Conservation (phyloP, 1,284 basidiomycete species). For the Apiotrichum veenhuisii region DNA sequence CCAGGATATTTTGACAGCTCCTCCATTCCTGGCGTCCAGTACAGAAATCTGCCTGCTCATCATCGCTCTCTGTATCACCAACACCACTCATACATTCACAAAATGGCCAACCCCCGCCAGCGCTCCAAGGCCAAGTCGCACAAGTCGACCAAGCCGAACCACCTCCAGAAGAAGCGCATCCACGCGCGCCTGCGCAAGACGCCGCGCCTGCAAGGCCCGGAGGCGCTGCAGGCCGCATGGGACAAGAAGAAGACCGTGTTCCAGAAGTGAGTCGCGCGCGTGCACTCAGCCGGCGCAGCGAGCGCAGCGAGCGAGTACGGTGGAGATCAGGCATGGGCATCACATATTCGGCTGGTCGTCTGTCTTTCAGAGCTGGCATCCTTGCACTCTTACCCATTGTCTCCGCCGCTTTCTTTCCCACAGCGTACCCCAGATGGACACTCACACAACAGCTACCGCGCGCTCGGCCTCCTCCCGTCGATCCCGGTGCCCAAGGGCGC, state of each 20-base stretch:
- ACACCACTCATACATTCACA: background rate
- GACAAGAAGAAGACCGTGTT: slow-evolving; percentile 81
- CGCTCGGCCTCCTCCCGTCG: slow-evolving; percentile 46
- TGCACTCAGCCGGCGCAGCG: too few relatives aligned
- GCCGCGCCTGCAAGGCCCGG: slow-evolving; percentile 77
- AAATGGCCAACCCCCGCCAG: slow-evolving; percentile 91
- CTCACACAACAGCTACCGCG: slow-evolving; percentile 43
- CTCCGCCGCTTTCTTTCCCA: background rate
- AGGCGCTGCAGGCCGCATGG: slow-evolving; percentile 79
- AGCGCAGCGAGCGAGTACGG: too few relatives aligned
- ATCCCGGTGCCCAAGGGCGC: slow-evolving; percentile 36
- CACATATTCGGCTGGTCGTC: too few relatives aligned
- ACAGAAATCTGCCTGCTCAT: background rate
- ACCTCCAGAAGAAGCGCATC: slow-evolving; percentile 34
- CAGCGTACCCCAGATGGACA: background rate
- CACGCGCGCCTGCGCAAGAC: slow-evolving; percentile 57
- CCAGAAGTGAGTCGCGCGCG: slow-evolving; percentile 70
- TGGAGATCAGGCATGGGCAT: too few relatives aligned
- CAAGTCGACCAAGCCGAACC: slow-evolving; percentile 35
- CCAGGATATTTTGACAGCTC: background rate
- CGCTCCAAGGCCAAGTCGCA: slow-evolving; percentile 46
- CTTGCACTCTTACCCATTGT: too few relatives aligned
- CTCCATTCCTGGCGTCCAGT: background rate
- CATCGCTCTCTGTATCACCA: too few relatives aligned
- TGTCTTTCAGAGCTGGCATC: too few relatives aligned